Conservation (phyloP, 1,284 basidiomycete species). For the Ganoderma resinaceum region DNA sequence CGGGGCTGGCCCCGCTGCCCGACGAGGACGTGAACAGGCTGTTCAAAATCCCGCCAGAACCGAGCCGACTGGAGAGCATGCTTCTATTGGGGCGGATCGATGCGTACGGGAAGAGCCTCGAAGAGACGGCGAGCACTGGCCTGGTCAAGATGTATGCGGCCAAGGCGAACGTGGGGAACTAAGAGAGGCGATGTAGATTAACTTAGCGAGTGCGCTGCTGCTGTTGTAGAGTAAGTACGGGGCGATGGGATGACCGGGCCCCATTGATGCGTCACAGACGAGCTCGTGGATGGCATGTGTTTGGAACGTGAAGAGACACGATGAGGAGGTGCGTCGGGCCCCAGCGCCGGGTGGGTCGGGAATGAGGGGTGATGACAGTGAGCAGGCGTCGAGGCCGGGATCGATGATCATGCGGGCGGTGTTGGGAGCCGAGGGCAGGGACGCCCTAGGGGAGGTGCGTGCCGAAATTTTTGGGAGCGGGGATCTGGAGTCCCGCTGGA, state of each 20-base stretch:
- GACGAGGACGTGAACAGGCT: conserved; percentile 84
- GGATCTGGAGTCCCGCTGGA: conserved; percentile 8
- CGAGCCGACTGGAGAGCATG: conserved; percentile 90
- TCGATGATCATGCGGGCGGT: neutral
- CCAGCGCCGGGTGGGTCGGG: neutral
- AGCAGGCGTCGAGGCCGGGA: neutral
- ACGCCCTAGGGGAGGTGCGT: neutral
- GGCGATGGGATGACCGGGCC: neutral
- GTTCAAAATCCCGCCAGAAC: conserved; percentile 92
- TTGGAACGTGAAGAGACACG: conserved; percentile 19
- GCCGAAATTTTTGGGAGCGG: neutral
- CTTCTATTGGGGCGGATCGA: conserved; percentile 88
- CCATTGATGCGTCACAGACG: conserved; percentile 20
- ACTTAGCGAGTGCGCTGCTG: neutral
- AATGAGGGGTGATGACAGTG: neutral
- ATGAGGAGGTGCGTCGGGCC: conserved; percentile 5
- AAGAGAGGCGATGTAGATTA: conserved; percentile 24
- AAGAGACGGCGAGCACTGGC: conserved; percentile 70
- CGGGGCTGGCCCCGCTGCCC: conserved; percentile 88
- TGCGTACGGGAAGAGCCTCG: conserved; percentile 81
- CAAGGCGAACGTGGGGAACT: conserved; percentile 45
- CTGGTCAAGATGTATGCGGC: conserved; percentile 82
- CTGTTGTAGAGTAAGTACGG: conserved; percentile 17
- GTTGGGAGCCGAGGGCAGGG: neutral
- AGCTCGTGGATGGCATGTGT: conserved; percentile 6